Evolutionary conservation across 2,329 filamentous ascomycete genomes (phyloP).

Genomic region (Leptoxyphium fumago): DNA sequence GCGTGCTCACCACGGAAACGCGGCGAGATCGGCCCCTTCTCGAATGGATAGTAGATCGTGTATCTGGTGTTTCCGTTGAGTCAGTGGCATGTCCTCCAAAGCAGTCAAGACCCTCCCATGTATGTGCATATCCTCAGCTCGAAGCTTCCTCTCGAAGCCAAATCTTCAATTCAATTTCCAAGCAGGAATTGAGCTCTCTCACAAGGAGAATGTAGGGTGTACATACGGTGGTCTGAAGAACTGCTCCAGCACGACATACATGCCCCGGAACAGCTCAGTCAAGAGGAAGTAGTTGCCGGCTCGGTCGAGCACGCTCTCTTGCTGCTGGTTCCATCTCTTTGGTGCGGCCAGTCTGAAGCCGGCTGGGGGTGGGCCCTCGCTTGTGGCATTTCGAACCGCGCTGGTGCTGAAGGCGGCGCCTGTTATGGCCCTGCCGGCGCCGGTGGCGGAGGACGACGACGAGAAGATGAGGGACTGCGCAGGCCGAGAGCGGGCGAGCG

Average conservation of each 20-base stretch:
- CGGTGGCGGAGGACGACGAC: background rate
- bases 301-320: constrained; percentile 65
- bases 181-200: too few relatives aligned
- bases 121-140: too few relatives aligned
- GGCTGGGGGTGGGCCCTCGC: constrained; percentile 61
- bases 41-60: constrained; percentile 97
- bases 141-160: too few relatives aligned
- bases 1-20: constrained; percentile 98
- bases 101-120: too few relatives aligned
- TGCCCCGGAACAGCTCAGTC: constrained; percentile 89
- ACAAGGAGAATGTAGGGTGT: background rate
- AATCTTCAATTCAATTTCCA: too few relatives aligned
- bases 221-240: constrained; percentile 96
- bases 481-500: constrained; percentile 32
- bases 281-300: constrained; percentile 89
- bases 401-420: constrained; percentile 46
- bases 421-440: background rate
- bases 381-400: constrained; percentile 48
- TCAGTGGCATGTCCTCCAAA: too few relatives aligned
- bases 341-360: constrained; percentile 65
- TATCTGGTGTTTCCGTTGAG: constrained; percentile 43
- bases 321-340: constrained; percentile 65
- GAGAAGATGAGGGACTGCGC: background rate
- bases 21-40: constrained; percentile 96
- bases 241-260: constrained; percentile 96